Conservation (phyloP, 257 asterid genomes). For the Cordia subcordata region DNA sequence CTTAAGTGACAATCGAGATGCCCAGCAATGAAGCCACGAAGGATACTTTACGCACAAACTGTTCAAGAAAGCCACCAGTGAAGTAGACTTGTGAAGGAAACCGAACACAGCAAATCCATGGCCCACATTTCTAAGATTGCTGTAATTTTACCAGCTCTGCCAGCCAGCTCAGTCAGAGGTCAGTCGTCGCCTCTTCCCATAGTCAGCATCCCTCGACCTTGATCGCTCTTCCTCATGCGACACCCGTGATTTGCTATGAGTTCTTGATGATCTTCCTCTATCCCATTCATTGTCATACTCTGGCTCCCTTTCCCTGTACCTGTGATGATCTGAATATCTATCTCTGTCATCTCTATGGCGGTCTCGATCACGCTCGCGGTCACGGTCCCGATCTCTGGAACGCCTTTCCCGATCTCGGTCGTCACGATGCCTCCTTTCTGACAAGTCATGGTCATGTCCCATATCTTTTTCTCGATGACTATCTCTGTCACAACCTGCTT, state of each 20-base stretch:
- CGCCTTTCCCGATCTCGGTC: slow-evolving; percentile 68
- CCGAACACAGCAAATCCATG: neutral
- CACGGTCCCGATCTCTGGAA: slow-evolving; percentile 27
- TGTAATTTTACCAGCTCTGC: slow-evolving; percentile 27
- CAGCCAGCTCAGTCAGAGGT: slow-evolving; percentile 55
- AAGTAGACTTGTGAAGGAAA: neutral
- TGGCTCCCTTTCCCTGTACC: slow-evolving; percentile 53
- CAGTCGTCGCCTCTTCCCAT: slow-evolving; percentile 61
- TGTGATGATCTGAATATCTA: slow-evolving; percentile 54
- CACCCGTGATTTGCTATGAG: slow-evolving; percentile 56
- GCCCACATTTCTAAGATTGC: neutral
- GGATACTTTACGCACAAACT: neutral
- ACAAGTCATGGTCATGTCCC: slow-evolving; percentile 50
- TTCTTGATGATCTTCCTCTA: slow-evolving; percentile 71
- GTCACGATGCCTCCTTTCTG: slow-evolving; percentile 57
- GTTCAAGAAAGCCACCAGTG: neutral
- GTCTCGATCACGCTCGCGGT: slow-evolving; percentile 16
- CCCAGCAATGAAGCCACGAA: neutral
- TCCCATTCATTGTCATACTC: slow-evolving; percentile 67
- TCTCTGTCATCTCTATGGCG: slow-evolving; percentile 64
- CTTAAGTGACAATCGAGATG: too few relatives aligned
- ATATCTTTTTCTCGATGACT: slow-evolving; percentile 45
- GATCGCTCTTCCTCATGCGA: slow-evolving; percentile 61
- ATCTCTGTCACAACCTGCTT: slow-evolving; percentile 61
- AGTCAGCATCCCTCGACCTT: slow-evolving; percentile 71